Conservation (phyloP, 345 rosid genomes). For the Brassica incana region DNA sequence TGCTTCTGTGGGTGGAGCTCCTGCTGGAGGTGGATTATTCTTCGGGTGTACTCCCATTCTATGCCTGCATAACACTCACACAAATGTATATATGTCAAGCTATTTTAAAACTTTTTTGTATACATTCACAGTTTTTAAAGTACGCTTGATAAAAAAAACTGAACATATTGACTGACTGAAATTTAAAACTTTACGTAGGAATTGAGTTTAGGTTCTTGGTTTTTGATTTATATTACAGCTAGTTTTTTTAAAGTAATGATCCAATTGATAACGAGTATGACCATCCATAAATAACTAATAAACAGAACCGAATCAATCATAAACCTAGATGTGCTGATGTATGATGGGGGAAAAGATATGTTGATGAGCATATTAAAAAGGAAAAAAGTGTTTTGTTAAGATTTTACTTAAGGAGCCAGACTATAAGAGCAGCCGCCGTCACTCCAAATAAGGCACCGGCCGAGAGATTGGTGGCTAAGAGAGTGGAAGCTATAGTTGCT, state of each 20-base stretch:
- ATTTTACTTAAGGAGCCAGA: constrained; percentile 64
- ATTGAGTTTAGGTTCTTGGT: background rate
- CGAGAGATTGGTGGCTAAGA: constrained; percentile 48
- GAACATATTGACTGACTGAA: background rate
- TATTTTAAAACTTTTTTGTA: background rate
- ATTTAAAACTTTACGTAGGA: background rate
- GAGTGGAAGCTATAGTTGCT: constrained; percentile 50
- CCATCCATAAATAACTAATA: background rate
- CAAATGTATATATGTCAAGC: background rate
- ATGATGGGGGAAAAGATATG: background rate
- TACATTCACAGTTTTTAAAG: background rate
- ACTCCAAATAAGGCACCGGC: constrained; percentile 55
- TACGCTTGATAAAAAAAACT: background rate
- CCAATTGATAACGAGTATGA: background rate
- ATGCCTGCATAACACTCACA: constrained; percentile 19
- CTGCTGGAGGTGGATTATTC: constrained; percentile 31
- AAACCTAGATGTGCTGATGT: background rate
- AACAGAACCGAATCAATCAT: background rate
- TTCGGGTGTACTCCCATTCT: constrained; percentile 22
- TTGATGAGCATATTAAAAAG: background rate
- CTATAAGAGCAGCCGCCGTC: constrained; percentile 53
- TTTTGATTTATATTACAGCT: background rate
- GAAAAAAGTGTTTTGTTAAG: background rate
- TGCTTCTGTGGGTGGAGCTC: constrained; percentile 17
- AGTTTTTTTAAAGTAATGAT: background rate